Evolutionary conservation across 2,329 filamentous ascomycete species (phyloP), one percentile per base, ranked within the genome.

Genomic region (Sphaerulina vaccinii): DNA sequence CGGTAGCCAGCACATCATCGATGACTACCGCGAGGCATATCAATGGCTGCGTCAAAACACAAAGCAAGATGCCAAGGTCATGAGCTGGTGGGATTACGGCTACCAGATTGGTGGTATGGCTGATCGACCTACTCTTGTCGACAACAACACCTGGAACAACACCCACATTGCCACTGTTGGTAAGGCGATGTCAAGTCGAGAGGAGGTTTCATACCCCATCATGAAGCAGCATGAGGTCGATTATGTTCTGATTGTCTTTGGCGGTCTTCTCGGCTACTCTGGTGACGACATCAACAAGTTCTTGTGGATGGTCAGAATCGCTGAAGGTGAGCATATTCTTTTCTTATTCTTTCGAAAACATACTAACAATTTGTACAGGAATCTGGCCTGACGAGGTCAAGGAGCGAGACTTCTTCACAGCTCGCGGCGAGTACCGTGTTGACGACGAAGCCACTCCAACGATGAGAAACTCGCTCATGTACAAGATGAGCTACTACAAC

Each of bases 91-190:
- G 93, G 93, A 99, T 71, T 99, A 99, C 67, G 93, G 93, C 60
- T 99, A 99, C 77, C 93, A 99, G 75, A 99, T 99, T 72, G 93
- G 93, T 75, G 93, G 93, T 62, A 99, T 99, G 93, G 93, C 93
- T 43, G 93, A 99, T 71, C 84, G 93, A 49, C 93, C 93, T 27
- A 99, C 93, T 1, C 80, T 99, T 27, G 93, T 99, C 27, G 93
- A 99, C 78, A 99, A 99, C 79, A 99, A 99, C 77, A 99, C 93
- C 2, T 99, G 93, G 93, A 99, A 99, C 79, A 99, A 99, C 78
- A 99, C 93, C 6, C 93, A 99, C 71, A 99, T 99, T 73, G 93
- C 93, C 47, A 99, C 93, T 11, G 93, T 99, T 52, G 93, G 93
- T 67, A 99, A 99, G 77, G 93, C 93, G 36, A 97, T 99, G 93